phyloP scores from a whole-genome alignment of 352 stramenopile species.

The Phytopythium cucurbitacearum region DNA sequence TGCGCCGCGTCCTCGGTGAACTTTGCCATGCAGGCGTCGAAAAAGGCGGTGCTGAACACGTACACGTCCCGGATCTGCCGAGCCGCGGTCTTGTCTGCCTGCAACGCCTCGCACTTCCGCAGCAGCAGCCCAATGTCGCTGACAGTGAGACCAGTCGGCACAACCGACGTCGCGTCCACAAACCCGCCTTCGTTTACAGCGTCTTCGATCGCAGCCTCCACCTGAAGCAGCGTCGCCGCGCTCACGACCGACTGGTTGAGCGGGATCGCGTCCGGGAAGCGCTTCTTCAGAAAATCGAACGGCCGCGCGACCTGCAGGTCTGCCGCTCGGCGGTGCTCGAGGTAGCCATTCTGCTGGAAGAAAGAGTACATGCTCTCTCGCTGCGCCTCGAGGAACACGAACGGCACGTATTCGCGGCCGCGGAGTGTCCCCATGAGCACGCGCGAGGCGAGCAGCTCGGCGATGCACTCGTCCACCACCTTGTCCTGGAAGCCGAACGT shows the following conservation, averaged over 20 bases:
- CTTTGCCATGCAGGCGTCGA: conserved; percentile 36
- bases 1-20: conserved; percentile 43
- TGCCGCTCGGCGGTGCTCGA: conserved; percentile 50
- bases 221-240: conserved; percentile 46
- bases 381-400: conserved; percentile 72
- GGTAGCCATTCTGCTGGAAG: conserved; percentile 81
- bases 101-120: conserved; percentile 31
- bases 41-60: conserved; percentile 55
- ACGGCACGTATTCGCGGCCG: conserved; percentile 75
- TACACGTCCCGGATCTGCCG: conserved; percentile 51
- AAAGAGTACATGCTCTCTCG: conserved; percentile 79
- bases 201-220: conserved; percentile 70
- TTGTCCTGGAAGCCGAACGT: conserved; percentile 58
- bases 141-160: conserved; percentile 53
- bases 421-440: conserved; percentile 60
- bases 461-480: conserved; percentile 52
- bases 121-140: conserved; percentile 48
- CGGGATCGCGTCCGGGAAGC: conserved; percentile 61
- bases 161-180: conserved; percentile 49
- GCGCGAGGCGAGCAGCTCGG: conserved; percentile 46
- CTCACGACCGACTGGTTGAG: conserved; percentile 67
- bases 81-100: conserved; percentile 29
- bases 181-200: conserved; percentile 62
- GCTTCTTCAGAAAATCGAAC: conserved; percentile 70
- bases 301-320: conserved; percentile 61